A percentile compares a stretch with the other conserved stretches of the same genome.
phyloP scores from a whole-genome alignment of 2,329 filamentous ascomycete genomes.

The Ophiostoma tasmaniense region DNA sequence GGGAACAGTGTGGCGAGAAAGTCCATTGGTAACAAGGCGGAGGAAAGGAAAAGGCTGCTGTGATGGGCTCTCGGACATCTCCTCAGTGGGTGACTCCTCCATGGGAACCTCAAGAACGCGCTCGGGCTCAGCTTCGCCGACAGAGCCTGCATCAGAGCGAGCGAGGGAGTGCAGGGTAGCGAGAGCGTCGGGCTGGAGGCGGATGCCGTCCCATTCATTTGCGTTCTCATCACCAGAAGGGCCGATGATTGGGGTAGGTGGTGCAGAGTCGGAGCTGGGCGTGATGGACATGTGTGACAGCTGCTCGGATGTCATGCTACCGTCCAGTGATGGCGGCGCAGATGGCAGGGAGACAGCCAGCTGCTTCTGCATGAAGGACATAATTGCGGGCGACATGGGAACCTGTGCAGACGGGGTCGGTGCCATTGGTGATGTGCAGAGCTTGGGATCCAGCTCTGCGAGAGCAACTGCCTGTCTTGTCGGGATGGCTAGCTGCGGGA shows the following conservation, averaged over 20 bases:
- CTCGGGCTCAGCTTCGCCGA: slow-evolving; percentile 51
- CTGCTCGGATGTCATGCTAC: slow-evolving; percentile 81
- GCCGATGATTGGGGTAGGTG: slow-evolving; percentile 69
- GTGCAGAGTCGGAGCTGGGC: slow-evolving; percentile 56
- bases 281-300: slow-evolving; percentile 43
- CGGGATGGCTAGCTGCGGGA: slow-evolving; percentile 48
- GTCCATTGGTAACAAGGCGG: slow-evolving; percentile 40
- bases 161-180: slow-evolving; percentile 71
- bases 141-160: slow-evolving; percentile 43
- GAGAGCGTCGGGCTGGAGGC: slow-evolving; percentile 70
- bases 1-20: slow-evolving; percentile 26
- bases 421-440: slow-evolving; percentile 49
- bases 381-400: slow-evolving; percentile 65
- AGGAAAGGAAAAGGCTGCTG: slow-evolving; percentile 38
- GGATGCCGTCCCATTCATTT: slow-evolving; percentile 63
- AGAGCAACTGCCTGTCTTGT: slow-evolving; percentile 30
- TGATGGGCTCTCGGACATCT: slow-evolving; percentile 44
- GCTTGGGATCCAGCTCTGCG: slow-evolving; percentile 33
- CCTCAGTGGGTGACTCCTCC: slow-evolving; percentile 21
- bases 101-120: slow-evolving; percentile 44
- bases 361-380: slow-evolving; percentile 60
- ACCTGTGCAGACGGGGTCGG: slow-evolving; percentile 59
- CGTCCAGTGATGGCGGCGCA: slow-evolving; percentile 80
- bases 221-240: slow-evolving; percentile 41
- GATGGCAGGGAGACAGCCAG: slow-evolving; percentile 63